phyloP scores from a whole-genome alignment of 2,329 filamentous ascomycete genomes.

The Leptographium flavum region DNA sequence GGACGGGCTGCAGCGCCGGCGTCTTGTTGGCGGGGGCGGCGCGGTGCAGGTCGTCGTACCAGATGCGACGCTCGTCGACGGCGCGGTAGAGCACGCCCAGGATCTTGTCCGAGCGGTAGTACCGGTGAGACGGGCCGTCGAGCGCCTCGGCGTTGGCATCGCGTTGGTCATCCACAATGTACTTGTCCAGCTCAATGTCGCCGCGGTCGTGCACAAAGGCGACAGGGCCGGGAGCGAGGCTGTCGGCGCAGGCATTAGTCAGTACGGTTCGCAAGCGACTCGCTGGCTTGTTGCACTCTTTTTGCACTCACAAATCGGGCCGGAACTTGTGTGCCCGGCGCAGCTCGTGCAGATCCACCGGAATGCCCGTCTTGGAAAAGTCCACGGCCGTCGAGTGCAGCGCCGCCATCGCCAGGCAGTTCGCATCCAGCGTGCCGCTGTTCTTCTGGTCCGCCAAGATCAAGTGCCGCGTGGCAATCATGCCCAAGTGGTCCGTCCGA shows the following conservation, averaged over 20 bases:
- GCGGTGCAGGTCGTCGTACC: constrained; percentile 31
- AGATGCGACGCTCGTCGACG: constrained; percentile 59
- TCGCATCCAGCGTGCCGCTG: constrained; percentile 33
- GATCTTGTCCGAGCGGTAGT: constrained; percentile 54
- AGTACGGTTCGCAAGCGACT: neutral
- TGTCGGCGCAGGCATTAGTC: constrained; percentile 10
- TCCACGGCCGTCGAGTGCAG: constrained; percentile 61
- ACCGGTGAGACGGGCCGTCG: constrained; percentile 30
- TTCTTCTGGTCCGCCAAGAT: constrained; percentile 45
- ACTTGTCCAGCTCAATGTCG: constrained; percentile 24
- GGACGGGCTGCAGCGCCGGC: constrained; percentile 25
- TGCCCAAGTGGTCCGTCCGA: constrained; percentile 48
- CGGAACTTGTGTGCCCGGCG: constrained; percentile 25
- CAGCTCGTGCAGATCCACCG: constrained; percentile 31
- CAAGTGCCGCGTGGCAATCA: constrained; percentile 51
- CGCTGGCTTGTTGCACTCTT: neutral
- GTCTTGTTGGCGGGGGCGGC: constrained; percentile 4
- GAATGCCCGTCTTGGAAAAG: constrained; percentile 60
- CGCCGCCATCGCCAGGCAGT: constrained; percentile 42
- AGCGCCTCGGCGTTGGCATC: constrained; percentile 34
- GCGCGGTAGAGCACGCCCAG: constrained; percentile 57
- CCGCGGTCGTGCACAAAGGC: constrained; percentile 29
- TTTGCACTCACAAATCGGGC: constrained; percentile 38
- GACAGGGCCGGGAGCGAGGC: constrained; percentile 31
- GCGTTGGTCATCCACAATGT: constrained; percentile 20